Percentiles rank a stretch among this genome's conserved stretches.
phyloP scores from a whole-genome alignment of 225 moss, liverwort and hornwort species.

The Ulota crispa region DNA sequence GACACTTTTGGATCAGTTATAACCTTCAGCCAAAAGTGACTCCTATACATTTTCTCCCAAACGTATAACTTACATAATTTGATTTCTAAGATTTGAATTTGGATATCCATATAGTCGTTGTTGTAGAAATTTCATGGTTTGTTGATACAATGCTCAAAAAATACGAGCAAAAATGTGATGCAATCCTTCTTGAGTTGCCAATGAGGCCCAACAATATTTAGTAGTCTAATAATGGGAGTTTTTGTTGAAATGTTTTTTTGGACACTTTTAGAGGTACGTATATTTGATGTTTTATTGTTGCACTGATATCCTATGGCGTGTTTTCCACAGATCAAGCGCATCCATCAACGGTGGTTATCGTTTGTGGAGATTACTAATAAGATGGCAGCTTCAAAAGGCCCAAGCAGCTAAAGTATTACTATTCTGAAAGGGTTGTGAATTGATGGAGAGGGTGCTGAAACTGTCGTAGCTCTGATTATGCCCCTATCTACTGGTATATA shows the following conservation, averaged over 20 bases:
- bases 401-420: constrained; percentile 27
- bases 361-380: constrained; percentile 61
- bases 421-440: background rate
- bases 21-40: background rate
- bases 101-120: background rate
- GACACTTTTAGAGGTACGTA: background rate
- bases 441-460: too few species aligned
- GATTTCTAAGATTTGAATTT: background rate
- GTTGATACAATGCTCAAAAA: background rate
- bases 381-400: constrained; percentile 39
- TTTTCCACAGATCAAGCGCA: constrained; percentile 43
- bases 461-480: too few species aligned
- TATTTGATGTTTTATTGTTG: background rate
- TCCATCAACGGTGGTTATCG: constrained; percentile 50
- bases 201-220: background rate
- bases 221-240: background rate
- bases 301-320: background rate
- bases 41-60: background rate
- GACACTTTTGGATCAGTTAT: background rate
- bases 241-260: background rate
- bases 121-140: background rate
- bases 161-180: background rate
- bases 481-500: too few species aligned
- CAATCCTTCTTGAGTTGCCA: background rate
- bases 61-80: background rate